phyloP scores from a whole-genome alignment of 1,139 yeast species.

The Yamadazyma friedrichii region DNA sequence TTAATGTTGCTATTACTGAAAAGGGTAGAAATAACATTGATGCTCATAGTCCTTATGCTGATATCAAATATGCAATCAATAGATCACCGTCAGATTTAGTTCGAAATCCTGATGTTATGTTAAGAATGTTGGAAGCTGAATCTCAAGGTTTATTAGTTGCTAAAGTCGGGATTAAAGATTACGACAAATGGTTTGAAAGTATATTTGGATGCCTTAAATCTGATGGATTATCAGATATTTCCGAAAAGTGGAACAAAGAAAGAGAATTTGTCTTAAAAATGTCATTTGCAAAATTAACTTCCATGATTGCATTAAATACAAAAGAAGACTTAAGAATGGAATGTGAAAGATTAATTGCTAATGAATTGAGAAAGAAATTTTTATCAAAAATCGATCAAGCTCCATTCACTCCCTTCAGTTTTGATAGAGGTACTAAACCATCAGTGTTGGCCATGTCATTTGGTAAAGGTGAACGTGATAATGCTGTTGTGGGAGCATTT shows the following conservation, averaged over 20 bases:
- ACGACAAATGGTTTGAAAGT: conserved; percentile 43
- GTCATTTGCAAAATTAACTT: conserved; percentile 68
- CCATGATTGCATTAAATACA: conserved; percentile 69
- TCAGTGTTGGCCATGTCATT: conserved; percentile 78
- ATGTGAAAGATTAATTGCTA: conserved; percentile 70
- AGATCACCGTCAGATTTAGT: conserved; percentile 74
- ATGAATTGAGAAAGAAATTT: conserved; percentile 68
- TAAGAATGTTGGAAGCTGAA: conserved; percentile 93
- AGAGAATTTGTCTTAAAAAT: conserved; percentile 65
- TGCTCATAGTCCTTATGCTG: conserved; percentile 77
- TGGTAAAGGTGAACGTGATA: conserved; percentile 82
- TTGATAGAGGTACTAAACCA: conserved; percentile 78
- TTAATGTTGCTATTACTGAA: conserved; percentile 78
- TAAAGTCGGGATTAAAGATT: conserved; percentile 45
- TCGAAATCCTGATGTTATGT: conserved; percentile 72
- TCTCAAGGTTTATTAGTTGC: conserved; percentile 53
- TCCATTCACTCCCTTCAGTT: conserved; percentile 81
- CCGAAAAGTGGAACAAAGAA: conserved; percentile 78
- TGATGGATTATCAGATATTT: conserved; percentile 80
- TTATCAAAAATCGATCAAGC: conserved; percentile 83
- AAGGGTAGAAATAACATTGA: conserved; percentile 85
- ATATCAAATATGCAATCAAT: conserved; percentile 86
- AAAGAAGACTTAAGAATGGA: conserved; percentile 80
- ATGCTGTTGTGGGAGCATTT: conserved; percentile 82
- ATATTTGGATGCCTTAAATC: conserved; percentile 64